phyloP scores from a whole-genome alignment of 2,329 filamentous ascomycete genomes.

The Bipolaris victoriae region DNA sequence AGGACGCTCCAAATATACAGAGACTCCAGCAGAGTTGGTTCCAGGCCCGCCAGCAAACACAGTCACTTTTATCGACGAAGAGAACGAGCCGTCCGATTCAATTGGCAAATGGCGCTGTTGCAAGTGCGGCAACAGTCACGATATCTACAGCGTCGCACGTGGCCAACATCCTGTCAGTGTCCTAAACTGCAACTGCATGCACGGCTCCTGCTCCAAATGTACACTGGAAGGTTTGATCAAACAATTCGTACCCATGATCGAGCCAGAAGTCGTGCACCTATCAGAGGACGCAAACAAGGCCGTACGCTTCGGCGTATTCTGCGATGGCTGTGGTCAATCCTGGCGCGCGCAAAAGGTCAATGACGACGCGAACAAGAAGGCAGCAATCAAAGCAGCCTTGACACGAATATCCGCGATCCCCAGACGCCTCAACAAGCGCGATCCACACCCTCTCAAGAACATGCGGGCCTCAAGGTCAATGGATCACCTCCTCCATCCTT shows the following conservation, averaged over 20 bases:
- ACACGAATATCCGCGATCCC: conserved; percentile 18
- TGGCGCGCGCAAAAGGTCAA: conserved; percentile 26
- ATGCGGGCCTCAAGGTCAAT: conserved; percentile 24
- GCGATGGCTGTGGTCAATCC: conserved; percentile 30
- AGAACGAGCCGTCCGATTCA: background rate
- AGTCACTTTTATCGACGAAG: background rate
- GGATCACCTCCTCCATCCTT: conserved; percentile 10
- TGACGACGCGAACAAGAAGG: conserved; percentile 10
- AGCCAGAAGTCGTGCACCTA: conserved; percentile 28
- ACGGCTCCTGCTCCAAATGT: conserved; percentile 34
- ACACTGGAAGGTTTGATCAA: conserved; percentile 26
- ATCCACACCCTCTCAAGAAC: conserved; percentile 10
- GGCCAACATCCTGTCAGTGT: conserved; percentile 26
- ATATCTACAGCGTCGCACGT: conserved; percentile 11
- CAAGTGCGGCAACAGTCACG: conserved; percentile 11
- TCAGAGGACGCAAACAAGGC: conserved; percentile 12
- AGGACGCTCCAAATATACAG: background rate
- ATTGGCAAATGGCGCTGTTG: conserved; percentile 22
- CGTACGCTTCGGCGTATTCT: conserved; percentile 34
- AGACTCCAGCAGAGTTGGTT: too few relatives aligned
- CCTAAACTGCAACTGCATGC: conserved; percentile 32
- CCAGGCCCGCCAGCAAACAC: background rate
- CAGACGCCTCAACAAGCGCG: conserved; percentile 17
- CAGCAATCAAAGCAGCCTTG: conserved; percentile 13
- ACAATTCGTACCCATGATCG: conserved; percentile 33